Evolutionary conservation across 116 monocot species (phyloP).

Genomic region (Phalaenopsis hybrid): DNA sequence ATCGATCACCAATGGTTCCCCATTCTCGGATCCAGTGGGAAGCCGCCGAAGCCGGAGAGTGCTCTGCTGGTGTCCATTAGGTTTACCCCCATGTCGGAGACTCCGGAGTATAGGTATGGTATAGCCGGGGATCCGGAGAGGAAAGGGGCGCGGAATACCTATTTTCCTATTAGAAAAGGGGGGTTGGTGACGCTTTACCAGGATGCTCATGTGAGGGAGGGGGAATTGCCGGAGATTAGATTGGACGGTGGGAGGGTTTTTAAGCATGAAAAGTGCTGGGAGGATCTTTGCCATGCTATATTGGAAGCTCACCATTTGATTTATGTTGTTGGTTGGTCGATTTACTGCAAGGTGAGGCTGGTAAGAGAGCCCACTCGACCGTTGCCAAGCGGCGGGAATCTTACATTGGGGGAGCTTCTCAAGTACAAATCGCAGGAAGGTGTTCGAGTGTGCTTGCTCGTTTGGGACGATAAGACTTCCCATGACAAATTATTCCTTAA

Average conservation of each 20-base stretch:
- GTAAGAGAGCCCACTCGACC: constrained; percentile 60
- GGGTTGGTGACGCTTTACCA: constrained; percentile 74
- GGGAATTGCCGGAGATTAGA: constrained; percentile 45
- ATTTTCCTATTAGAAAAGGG: constrained; percentile 55
- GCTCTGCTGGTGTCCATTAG: constrained; percentile 23
- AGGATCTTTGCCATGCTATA: constrained; percentile 91
- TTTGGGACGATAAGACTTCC: constrained; percentile 97
- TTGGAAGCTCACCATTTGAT: constrained; percentile 80
- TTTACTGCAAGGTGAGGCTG: constrained; percentile 53
- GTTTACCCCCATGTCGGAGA: constrained; percentile 35
- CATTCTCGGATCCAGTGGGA: constrained; percentile 33
- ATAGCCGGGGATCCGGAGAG: constrained; percentile 37
- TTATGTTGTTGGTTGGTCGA: constrained; percentile 88
- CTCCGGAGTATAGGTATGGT: constrained; percentile 23
- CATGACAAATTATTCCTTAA: constrained; percentile 54
- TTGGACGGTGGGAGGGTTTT: constrained; percentile 44
- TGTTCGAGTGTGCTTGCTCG: constrained; percentile 72
- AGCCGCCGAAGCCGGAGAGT: constrained; percentile 24
- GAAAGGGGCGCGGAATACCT: constrained; percentile 29
- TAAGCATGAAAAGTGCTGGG: constrained; percentile 72
- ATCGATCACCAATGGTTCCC: constrained; percentile 41
- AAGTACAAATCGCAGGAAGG: constrained; percentile 93
- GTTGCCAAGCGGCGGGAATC: constrained; percentile 19
- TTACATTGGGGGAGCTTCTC: constrained; percentile 66
- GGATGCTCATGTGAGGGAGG: constrained; percentile 60